A percentile compares a stretch with the other conserved stretches of the same genome.
phyloP scores from a whole-genome alignment of 2,329 filamentous ascomycete species.

The Blastomyces gilchristii region DNA sequence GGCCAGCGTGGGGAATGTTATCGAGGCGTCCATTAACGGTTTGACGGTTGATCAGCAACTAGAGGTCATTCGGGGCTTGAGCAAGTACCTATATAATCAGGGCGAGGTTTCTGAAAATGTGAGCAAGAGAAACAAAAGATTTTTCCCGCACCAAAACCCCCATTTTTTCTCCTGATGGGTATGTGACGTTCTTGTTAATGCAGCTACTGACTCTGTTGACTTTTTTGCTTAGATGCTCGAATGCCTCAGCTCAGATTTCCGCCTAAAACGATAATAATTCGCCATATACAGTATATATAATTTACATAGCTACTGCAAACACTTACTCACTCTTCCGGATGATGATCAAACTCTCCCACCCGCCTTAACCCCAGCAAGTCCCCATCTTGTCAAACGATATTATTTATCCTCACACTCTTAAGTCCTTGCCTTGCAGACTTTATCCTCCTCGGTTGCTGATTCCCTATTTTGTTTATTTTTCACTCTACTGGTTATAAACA shows the following conservation, averaged over 20 bases:
- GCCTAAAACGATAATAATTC: constrained; percentile 19
- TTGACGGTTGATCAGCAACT: constrained; percentile 79
- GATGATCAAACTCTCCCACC: background rate
- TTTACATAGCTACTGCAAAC: background rate
- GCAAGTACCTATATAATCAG: constrained; percentile 56
- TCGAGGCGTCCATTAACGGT: constrained; percentile 87
- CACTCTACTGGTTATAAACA: too few relatives aligned
- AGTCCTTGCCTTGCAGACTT: too few relatives aligned
- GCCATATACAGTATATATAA: background rate
- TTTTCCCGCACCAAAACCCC: background rate
- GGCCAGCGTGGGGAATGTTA: constrained; percentile 71
- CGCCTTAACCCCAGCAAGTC: background rate
- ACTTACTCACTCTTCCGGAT: background rate
- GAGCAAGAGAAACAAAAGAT: constrained; percentile 14
- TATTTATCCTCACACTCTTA: background rate
- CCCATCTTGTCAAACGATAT: background rate
- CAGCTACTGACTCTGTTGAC: constrained; percentile 15
- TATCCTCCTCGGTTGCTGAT: background rate
- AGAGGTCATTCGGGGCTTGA: constrained; percentile 56
- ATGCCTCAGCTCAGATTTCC: constrained; percentile 28
- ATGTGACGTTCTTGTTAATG: background rate
- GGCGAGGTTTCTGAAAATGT: constrained; percentile 48
- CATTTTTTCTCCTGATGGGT: background rate
- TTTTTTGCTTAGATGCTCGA: constrained; percentile 24
- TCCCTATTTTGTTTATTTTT: background rate